Conservation (phyloP, 192 early-diverging fungal genomes). For the Linnemannia exigua region DNA sequence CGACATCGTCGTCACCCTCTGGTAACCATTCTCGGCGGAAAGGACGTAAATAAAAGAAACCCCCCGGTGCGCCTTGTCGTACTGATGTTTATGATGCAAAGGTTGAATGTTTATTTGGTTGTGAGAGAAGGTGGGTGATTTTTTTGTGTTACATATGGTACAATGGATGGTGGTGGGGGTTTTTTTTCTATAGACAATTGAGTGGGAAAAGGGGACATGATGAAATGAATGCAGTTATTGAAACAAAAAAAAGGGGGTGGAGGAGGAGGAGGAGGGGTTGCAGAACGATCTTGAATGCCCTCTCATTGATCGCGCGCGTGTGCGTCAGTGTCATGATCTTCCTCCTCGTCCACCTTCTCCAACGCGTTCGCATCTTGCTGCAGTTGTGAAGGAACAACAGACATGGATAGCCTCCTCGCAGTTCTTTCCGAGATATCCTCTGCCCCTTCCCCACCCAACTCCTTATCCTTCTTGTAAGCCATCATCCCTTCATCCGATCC, state of each 20-base stretch:
- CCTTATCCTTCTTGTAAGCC: background rate
- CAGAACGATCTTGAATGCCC: no score
- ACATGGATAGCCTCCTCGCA: background rate
- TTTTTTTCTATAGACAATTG: background rate
- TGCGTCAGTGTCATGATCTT: background rate
- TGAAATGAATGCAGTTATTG: background rate
- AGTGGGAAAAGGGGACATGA: background rate
- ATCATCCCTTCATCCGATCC: constrained; percentile 17
- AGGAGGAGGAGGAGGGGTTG: no score
- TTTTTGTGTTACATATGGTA: background rate
- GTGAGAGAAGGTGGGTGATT: background rate
- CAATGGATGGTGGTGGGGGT: background rate
- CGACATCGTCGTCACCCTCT: constrained; percentile 16
- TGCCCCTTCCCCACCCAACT: background rate
- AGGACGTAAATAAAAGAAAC: constrained; percentile 24
- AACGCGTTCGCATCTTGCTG: background rate
- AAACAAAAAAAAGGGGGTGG: background rate
- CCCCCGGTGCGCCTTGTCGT: no score
- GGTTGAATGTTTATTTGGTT: background rate
- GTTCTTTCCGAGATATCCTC: background rate
- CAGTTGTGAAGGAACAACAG: background rate
- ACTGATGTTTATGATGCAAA: no score
- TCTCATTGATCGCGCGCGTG: background rate
- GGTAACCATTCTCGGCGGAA: constrained; percentile 38
- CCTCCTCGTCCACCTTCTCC: constrained; percentile 26